Evolutionary conservation across 805 yeast species (phyloP).

Genomic region (Ogataea trehalophila): DNA sequence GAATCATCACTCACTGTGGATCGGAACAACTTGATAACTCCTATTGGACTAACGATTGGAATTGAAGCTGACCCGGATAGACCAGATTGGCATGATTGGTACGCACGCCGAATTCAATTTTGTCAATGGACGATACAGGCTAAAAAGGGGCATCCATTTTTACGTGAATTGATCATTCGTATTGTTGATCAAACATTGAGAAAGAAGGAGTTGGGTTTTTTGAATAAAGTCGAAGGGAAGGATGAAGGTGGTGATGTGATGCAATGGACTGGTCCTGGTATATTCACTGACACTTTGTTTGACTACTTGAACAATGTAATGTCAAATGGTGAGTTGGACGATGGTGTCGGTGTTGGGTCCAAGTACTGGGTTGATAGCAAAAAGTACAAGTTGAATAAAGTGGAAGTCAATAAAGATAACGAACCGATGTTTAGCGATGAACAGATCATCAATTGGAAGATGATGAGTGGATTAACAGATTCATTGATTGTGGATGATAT

Average conservation of each 20-base stretch:
- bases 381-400: conserved; percentile 17
- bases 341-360: conserved; percentile 32
- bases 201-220: conserved; percentile 41
- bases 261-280: conserved; percentile 97
- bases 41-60: conserved; percentile 80
- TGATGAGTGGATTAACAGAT: conserved; percentile 53
- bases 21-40: conserved; percentile 18
- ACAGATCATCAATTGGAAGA: conserved; percentile 48
- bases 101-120: conserved; percentile 87
- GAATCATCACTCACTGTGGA: too few relatives aligned
- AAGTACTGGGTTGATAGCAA: conserved; percentile 20
- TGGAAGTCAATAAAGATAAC: conserved; percentile 18
- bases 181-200: conserved; percentile 72
- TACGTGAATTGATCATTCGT: conserved; percentile 72
- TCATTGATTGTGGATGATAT: conserved; percentile 65
- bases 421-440: conserved; percentile 21
- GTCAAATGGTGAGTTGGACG: conserved; percentile 27
- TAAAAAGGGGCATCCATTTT: conserved; percentile 86
- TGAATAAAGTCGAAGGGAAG: conserved; percentile 47
- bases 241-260: conserved; percentile 73
- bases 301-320: conserved; percentile 67
- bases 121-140: conserved; percentile 97
- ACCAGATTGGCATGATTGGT: conserved; percentile 90
- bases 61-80: conserved; percentile 97
- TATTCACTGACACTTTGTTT: conserved; percentile 85